Conservation (phyloP, 2,329 filamentous ascomycete species). For the Sphaerostilbella broomeana region DNA sequence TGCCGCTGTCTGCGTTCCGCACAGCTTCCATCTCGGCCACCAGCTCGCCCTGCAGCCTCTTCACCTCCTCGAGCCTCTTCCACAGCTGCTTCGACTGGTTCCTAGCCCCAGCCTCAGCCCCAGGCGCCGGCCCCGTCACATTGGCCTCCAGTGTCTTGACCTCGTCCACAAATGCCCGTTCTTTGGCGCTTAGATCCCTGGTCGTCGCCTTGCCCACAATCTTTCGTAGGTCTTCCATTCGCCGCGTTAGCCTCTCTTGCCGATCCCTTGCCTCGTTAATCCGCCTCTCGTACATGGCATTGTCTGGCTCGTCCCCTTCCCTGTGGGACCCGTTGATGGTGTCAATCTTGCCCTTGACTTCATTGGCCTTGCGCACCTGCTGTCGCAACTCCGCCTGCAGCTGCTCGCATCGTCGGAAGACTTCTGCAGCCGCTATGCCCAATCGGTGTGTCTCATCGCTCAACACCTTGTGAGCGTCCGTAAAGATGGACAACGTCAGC, state of each 20-base stretch:
- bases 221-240: conserved; percentile 53
- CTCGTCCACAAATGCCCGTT: conserved; percentile 40
- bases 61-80: conserved; percentile 53
- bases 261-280: conserved; percentile 47
- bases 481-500: conserved; percentile 64
- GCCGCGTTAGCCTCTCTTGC: conserved; percentile 49
- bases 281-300: conserved; percentile 53
- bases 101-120: conserved; percentile 25
- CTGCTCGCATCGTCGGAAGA: conserved; percentile 64
- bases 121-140: conserved; percentile 31
- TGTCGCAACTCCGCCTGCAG: conserved; percentile 61
- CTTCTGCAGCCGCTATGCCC: conserved; percentile 62
- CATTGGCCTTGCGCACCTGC: conserved; percentile 59
- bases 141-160: conserved; percentile 49
- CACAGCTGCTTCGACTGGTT: conserved; percentile 43
- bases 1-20: conserved; percentile 24
- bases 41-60: conserved; percentile 47
- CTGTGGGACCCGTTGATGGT: conserved; percentile 45
- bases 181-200: conserved; percentile 38
- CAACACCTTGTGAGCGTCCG: conserved; percentile 64
- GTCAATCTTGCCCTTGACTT: conserved; percentile 61
- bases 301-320: conserved; percentile 44
- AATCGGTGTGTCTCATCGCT: conserved; percentile 63
- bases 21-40: conserved; percentile 44
- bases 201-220: conserved; percentile 35